Evolutionary conservation across 2,329 filamentous ascomycete genomes (phyloP).

Genomic region (Aspergillus fructus): DNA sequence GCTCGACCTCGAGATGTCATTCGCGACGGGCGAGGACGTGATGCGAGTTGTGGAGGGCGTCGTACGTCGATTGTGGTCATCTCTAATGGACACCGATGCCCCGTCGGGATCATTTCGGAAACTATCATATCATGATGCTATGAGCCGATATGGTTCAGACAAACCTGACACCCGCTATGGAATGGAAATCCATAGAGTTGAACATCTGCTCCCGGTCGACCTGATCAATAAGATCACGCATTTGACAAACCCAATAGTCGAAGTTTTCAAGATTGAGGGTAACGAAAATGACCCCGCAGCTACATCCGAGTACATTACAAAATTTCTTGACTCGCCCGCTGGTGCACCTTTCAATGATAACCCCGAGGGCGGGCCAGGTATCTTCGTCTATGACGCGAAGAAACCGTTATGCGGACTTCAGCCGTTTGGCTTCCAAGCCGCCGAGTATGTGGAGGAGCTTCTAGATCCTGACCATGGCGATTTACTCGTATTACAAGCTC

Average conservation of each 20-base stretch:
- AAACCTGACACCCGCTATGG: slow-evolving; percentile 86
- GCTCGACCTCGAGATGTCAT: slow-evolving; percentile 93
- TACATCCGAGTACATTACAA: slow-evolving; percentile 61
- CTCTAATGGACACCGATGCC: slow-evolving; percentile 46
- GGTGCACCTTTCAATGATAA: slow-evolving; percentile 63
- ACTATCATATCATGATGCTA: slow-evolving; percentile 73
- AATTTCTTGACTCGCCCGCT: slow-evolving; percentile 69
- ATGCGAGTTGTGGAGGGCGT: slow-evolving; percentile 58
- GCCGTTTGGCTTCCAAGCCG: slow-evolving; percentile 71
- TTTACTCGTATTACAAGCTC: slow-evolving; percentile 77
- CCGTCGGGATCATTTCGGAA: slow-evolving; percentile 53
- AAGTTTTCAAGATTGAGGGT: slow-evolving; percentile 66
- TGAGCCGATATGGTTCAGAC: slow-evolving; percentile 79
- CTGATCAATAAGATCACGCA: slow-evolving; percentile 74
- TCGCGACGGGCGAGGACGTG: slow-evolving; percentile 69
- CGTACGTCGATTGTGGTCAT: slow-evolving; percentile 56
- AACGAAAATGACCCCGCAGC: slow-evolving; percentile 50
- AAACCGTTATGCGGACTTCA: slow-evolving; percentile 76
- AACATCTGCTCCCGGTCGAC: slow-evolving; percentile 60
- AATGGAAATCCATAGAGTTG: slow-evolving; percentile 65
- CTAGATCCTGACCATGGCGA: slow-evolving; percentile 68
- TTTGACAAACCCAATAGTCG: slow-evolving; percentile 67
- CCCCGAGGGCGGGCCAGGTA: slow-evolving; percentile 73
- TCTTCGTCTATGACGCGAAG: slow-evolving; percentile 71
- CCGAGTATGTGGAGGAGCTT: slow-evolving; percentile 56